phyloP scores from a whole-genome alignment of 1,284 basidiomycete genomes.

The Fomitopsis schrenkii region DNA sequence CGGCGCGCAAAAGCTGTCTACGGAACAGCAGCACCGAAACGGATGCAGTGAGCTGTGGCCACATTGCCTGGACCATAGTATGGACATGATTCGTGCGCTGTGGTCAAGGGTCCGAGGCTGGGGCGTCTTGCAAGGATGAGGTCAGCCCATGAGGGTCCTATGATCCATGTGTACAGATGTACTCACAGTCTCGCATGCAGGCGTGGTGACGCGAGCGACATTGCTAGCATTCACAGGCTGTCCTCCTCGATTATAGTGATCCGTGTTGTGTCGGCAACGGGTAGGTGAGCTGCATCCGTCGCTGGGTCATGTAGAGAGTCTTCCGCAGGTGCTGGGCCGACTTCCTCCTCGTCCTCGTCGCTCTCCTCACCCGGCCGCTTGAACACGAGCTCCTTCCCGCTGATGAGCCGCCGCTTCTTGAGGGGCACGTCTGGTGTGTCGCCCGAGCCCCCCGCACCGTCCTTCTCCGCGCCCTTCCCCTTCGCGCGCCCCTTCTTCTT shows the following conservation, averaged over 20 bases:
- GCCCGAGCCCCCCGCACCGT: conserved; percentile 14
- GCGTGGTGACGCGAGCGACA: neutral
- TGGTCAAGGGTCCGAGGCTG: too few relatives aligned
- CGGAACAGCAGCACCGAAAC: too few relatives aligned
- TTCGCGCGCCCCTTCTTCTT: conserved; percentile 81
- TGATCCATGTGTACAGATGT: too few relatives aligned
- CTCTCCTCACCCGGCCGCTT: conserved; percentile 49
- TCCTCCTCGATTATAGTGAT: conserved; percentile 53
- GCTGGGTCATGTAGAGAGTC: conserved; percentile 10
- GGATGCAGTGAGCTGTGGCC: too few relatives aligned
- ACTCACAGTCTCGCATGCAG: too few relatives aligned
- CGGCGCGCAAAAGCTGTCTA: too few relatives aligned
- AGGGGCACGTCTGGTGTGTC: conserved; percentile 29
- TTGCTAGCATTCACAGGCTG: conserved; percentile 13
- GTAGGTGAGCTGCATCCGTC: conserved; percentile 12
- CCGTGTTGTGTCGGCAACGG: conserved; percentile 33
- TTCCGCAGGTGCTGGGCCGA: conserved; percentile 19
- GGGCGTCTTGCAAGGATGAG: too few relatives aligned
- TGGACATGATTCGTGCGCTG: too few relatives aligned
- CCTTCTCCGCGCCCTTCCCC: conserved; percentile 22
- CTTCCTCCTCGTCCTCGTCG: conserved; percentile 35
- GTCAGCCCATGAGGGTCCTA: too few relatives aligned
- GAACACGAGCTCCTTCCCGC: conserved; percentile 57
- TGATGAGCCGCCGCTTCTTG: conserved; percentile 51
- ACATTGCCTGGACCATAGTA: too few relatives aligned